Evolutionary conservation across 257 asterid species (phyloP), one percentile per base, ranked within the genome.

Genomic region (Solanum piurae): DNA sequence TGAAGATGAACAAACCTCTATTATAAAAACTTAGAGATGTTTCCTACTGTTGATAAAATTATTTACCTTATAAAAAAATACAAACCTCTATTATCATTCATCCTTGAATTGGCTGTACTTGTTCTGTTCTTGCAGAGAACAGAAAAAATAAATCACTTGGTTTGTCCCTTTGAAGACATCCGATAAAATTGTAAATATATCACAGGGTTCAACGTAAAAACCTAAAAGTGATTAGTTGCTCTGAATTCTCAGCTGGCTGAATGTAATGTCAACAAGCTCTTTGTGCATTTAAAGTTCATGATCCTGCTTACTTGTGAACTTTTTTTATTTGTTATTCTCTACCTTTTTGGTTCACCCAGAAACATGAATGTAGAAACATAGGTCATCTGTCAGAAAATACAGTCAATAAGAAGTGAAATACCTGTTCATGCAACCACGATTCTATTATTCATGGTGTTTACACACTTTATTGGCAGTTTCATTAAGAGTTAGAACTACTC

Each of bases 111-210:
- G 66, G 18, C 37, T 5, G 40, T 79, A 79, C 66, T 44, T 79
- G 5, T 46, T 46, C 38, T 79, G 16, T 14, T 27, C 64, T 27
- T 79, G 27, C 10, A 79, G 85, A 44, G 10, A 46, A 74, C 83
- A 49, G 40, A 27, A 46, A 27, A 79, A 79, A 79, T 9, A 40
- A 79, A 79, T 37, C 25, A 36, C 83, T 21, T n/a, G 83, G 83
- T 21, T 86, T 38, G 86, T 86, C 88, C 92, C 91, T 88, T 87
- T 64, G 91, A 87, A 86, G 90, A 88, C 88, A 88, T 88, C 89
- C 89, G 89, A 88, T 90, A 88, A 88, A 90, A 88, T 86, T 88
- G 91, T 90, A 88, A 86, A 74, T 21, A 3, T 21, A 11, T 74
- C 31, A 37, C 33, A 10, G 10, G 11, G 6, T 79, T 27, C 66